Evolutionary conservation across 345 rosid genomes (phyloP).

Genomic region (Gossypium stocksii): DNA sequence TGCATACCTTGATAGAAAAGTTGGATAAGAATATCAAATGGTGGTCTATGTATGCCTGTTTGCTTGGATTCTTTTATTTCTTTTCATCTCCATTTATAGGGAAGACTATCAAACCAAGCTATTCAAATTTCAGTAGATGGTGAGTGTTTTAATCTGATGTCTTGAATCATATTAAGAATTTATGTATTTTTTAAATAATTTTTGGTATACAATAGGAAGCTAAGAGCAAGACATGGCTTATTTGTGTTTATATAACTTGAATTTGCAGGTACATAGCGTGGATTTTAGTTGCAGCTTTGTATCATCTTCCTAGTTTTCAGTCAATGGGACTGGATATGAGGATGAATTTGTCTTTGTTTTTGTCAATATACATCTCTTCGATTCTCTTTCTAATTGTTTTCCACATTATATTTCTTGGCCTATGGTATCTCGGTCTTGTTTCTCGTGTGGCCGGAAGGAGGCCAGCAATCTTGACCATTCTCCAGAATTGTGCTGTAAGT

Average conservation of each 20-base stretch:
- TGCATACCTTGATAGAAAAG: slow-evolving; percentile 91
- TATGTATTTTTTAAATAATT: background rate
- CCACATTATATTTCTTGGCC: slow-evolving; percentile 81
- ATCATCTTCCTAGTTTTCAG: slow-evolving; percentile 98
- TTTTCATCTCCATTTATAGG: slow-evolving; percentile 94
- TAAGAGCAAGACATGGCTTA: background rate
- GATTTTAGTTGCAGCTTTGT: slow-evolving; percentile 96
- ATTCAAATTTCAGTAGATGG: slow-evolving; percentile 96
- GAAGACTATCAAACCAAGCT: slow-evolving; percentile 94
- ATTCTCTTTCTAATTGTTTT: slow-evolving; percentile 86
- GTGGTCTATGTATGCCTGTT: slow-evolving; percentile 99
- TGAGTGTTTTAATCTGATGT: slow-evolving; percentile 31
- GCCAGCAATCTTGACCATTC: slow-evolving; percentile 86
- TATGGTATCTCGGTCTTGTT: slow-evolving; percentile 92
- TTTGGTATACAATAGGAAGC: background rate
- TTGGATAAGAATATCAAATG: slow-evolving; percentile 82
- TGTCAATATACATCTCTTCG: slow-evolving; percentile 80
- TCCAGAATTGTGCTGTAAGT: slow-evolving; percentile 95
- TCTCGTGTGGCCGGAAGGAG: slow-evolving; percentile 93
- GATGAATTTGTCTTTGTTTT: slow-evolving; percentile 95
- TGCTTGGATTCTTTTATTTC: slow-evolving; percentile 98
- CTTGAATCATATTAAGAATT: background rate
- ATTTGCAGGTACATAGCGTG: slow-evolving; percentile 88
- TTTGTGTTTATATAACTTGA: slow-evolving; percentile 8
- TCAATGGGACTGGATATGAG: slow-evolving; percentile 99